Conservation (phyloP, 768 basidiomycete genomes). For the Serendipita indica region DNA sequence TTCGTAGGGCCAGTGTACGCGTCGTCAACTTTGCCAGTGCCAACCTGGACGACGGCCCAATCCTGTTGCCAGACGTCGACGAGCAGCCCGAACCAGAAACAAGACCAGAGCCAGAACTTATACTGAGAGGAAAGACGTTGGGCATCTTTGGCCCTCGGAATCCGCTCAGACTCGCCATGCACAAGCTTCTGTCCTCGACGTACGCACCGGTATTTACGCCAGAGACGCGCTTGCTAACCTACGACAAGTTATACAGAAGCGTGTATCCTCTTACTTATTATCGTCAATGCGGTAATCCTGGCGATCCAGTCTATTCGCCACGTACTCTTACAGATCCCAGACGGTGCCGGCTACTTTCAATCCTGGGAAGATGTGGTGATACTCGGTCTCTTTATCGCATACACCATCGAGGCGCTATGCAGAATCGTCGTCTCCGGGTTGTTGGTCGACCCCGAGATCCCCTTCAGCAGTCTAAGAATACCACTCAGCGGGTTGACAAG, state of each 20-base stretch:
- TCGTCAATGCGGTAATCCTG: constrained; percentile 67
- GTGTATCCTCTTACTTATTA: constrained; percentile 63
- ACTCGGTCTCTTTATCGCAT: constrained; percentile 70
- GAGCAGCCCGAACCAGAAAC: constrained; percentile 18
- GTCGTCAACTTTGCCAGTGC: constrained; percentile 66
- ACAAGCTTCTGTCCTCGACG: constrained; percentile 54
- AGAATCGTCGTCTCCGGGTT: constrained; percentile 85
- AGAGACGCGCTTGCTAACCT: background rate
- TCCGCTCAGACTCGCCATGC: constrained; percentile 45
- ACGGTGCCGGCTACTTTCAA: constrained; percentile 59
- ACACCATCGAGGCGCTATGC: constrained; percentile 68
- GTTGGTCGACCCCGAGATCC: constrained; percentile 67
- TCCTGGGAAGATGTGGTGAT: constrained; percentile 79
- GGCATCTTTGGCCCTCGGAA: constrained; percentile 61
- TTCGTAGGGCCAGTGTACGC: constrained; percentile 45
- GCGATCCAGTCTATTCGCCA: constrained; percentile 62
- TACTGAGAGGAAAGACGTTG: constrained; percentile 62
- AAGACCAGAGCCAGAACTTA: constrained; percentile 29
- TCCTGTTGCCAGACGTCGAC: constrained; percentile 25
- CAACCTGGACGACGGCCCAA: constrained; percentile 34
- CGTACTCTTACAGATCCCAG: constrained; percentile 28
- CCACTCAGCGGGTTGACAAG: background rate
- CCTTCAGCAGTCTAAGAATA: constrained; percentile 26
- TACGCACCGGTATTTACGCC: constrained; percentile 33
- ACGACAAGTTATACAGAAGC: constrained; percentile 69